Percentiles rank a stretch among this genome's conserved stretches.
phyloP scores from a whole-genome alignment of 116 monocot genomes.

The Dioscorea cayenensis region DNA sequence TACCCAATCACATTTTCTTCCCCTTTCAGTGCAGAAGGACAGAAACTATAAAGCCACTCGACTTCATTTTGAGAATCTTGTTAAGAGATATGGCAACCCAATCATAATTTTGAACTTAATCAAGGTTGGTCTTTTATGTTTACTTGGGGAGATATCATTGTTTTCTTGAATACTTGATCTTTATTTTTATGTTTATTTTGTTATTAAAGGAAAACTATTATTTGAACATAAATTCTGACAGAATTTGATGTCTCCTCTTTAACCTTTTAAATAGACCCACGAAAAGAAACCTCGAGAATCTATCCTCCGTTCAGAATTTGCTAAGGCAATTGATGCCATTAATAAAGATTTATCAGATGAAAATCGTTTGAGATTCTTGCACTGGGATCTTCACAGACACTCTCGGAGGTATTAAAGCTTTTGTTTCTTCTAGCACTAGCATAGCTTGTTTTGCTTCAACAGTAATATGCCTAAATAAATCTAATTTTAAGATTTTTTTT shows the following conservation, averaged over 20 bases:
- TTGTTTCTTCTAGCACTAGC: not conserved
- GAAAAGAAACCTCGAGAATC: conserved; percentile 90
- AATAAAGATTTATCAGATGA: conserved; percentile 69
- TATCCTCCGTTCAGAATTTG: conserved; percentile 67
- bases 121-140: conserved; percentile 41
- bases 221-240: not conserved
- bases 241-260: not conserved
- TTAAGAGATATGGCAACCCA: conserved; percentile 77
- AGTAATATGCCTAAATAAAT: not conserved
- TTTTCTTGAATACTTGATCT: not conserved
- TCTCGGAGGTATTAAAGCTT: conserved; percentile 41
- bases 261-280: conserved; percentile 27
- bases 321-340: conserved; percentile 65
- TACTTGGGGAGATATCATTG: not conserved
- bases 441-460: not conserved
- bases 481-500: not conserved
- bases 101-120: conserved; percentile 84
- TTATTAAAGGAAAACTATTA: not conserved
- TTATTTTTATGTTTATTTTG: not conserved
- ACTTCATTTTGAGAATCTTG: conserved; percentile 86
- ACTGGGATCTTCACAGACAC: conserved; percentile 83
- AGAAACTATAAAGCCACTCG: conserved; percentile 67
- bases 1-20: not conserved
- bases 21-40: conserved; percentile 61
- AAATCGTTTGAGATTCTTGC: conserved; percentile 65